Base-by-base conservation (phyloP, 2,329 filamentous ascomycete genomes). In the Scedosporium aurantiacum region DNA sequence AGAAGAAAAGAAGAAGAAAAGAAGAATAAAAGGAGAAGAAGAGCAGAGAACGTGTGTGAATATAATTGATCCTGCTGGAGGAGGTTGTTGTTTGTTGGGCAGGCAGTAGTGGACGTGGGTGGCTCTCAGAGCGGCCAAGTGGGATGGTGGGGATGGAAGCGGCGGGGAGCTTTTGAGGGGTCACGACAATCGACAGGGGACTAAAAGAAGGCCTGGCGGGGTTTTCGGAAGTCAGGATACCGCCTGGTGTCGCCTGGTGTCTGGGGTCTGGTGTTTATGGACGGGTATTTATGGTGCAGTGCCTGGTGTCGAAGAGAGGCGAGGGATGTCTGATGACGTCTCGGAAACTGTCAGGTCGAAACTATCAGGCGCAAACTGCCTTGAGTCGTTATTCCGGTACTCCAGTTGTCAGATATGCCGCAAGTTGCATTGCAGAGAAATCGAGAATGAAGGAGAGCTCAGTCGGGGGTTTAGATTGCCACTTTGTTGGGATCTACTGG, bases 121-220 rank as follows among this genome's bases (percentile, higher is more conserved):
- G 50, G n/a, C 32, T 37, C 32, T 37, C 10, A 37, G 32, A 37
- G 4, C 10, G 32, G 32, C 32, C 1, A 54, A 23, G 50, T 54
- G 50, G 50, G 50, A 54, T 54, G 50, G 50, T 23, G 50, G 50
- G 23, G 50, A 54, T 52, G 63, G 60, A 70, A 68, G 73, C 68
- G 65, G 63, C 27, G 65, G 63, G 65, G 60, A 59, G 27, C 18
- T 41, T 37, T 37, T 37, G 32, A 37, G 32, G 32, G 32, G 32
- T 37, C 32, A 10, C 32, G 32, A 37, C 32, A 37, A 37, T 62
- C 40, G 61, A 60, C 55, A n/a, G 67, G 50, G n/a, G 23, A 54
- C 50, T 54, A 23, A 23, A 10, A 5, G 10, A 47, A 23, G 50
- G 14, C 50, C 50, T 23, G 23, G 50, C 50, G 50, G 50, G 50